Base-by-base conservation (phyloP, 306 rosid species). In the Sindora glabra region DNA sequence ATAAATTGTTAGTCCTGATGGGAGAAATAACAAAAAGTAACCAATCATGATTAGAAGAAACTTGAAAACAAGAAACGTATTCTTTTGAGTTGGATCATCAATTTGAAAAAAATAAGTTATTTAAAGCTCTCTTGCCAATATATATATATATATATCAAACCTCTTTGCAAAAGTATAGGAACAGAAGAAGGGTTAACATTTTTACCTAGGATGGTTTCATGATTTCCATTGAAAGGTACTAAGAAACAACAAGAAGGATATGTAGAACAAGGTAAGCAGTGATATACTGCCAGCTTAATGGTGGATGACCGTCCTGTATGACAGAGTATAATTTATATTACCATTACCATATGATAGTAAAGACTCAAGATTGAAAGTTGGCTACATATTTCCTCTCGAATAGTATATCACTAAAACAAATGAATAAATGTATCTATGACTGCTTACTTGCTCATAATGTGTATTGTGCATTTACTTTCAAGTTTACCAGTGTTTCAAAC, bases 31-130 rank as follows among this genome's bases (percentile, higher is more conserved):
- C 38, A 95, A 80, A 89, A 94, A 94, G 77, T 94, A 94, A 70
- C 99, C 99, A 34, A 94, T 94, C 99, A 94, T 89, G 80, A 94
- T 89, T 0, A 97, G 99, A 53, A 94, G 97, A 84, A 94, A 94
- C 94, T 94, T 94, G 75, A 94, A 79, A 73, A 83, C 66, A 64
- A 94, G 89, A 65, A 89, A 95, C 38, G 89, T 68, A 72, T 82
- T 94, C 79, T 94, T 94, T 71, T 94, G 99, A 61, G 81, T 8
- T 64, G 96, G 95, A 78, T 94, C 97, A 60, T 86, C 75, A 46
- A 96, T 83, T 97, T 89, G 96, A 58, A 61, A 82, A 84, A 75
- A 72, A 23, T n/a, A 65, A 76, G 63, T 32, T 37, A 60, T 27
- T 76, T 68, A 62, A 56, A 61, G 34, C 56, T 70, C 59, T 21